Evolutionary conservation across 1,139 yeast genomes (phyloP), one percentile per base, ranked within the genome.

Genomic region (Petasospora rhodanensis): DNA sequence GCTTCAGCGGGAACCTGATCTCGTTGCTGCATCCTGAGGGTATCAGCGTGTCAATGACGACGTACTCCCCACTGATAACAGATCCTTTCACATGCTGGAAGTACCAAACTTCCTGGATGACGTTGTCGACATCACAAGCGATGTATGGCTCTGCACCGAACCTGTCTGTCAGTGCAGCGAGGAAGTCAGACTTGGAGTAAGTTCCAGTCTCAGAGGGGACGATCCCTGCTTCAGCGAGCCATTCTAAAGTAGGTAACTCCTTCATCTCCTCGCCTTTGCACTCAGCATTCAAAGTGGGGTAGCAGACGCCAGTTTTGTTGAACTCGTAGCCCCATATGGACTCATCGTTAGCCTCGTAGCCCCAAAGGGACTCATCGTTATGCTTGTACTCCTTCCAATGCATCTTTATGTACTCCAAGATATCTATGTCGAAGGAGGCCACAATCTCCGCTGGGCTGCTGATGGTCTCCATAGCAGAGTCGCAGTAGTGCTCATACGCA

Each of bases 291-390:
- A 87, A 65, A 0, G 96, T 86, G 25, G 77, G 72, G 63, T 87
- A 77, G 59, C 97, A 91, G 1, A 96, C 87, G 6, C 89, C 97
- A 54, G 91, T 97, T 57, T 89, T 89, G 62, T 89, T 89, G 68
- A 75, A 91, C 59, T 91, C 98, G 57, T 91, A 97, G 18, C 75
- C 68, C 97, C 98, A 89, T 35, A 91, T 65, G 13, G 70, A 60
- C 42, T 78, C 84, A 54, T 87, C 96, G 39, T 70, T 54, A 3
- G 91, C 91, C 39, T 76, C 76, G 55, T 70, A 73, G 52, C 83
- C 80, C 56, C n/a, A n/a, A 35, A 91, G 65, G 13, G 70, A 60
- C 42, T 78, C 84, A 54, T 87, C 96, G 39, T 70, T 54, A 3
- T 91, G 89, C 39, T 76, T 76, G 55, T 70, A 73, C 52, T 83